A percentile compares a stretch with the other conserved stretches of the same genome.
Conservation (phyloP, 2,329 filamentous ascomycete genomes). For the Neocatenulostroma microsporum region DNA sequence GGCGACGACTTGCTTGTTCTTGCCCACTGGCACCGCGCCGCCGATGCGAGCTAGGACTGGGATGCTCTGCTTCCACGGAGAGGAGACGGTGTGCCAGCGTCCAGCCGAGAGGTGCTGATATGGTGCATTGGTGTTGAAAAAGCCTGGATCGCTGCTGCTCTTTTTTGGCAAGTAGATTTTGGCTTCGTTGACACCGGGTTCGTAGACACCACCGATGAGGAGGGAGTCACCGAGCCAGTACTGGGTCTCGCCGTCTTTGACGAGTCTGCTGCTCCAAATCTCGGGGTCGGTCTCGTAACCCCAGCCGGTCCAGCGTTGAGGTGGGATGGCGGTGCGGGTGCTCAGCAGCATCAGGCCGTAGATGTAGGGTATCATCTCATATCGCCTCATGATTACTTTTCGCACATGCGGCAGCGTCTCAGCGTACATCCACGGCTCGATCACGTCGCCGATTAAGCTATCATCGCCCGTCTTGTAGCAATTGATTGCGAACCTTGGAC, state of each 20-base stretch:
- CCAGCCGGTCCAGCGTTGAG: constrained; percentile 67
- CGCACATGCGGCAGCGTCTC: constrained; percentile 57
- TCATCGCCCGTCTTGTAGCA: constrained; percentile 67
- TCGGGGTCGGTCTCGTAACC: constrained; percentile 59
- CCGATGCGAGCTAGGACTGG: constrained; percentile 50
- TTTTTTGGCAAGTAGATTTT: constrained; percentile 55
- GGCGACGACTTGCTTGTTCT: constrained; percentile 44
- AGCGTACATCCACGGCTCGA: constrained; percentile 72
- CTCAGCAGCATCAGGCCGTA: constrained; percentile 58
- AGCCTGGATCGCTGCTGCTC: constrained; percentile 42
- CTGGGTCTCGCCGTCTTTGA: constrained; percentile 60
- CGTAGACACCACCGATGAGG: constrained; percentile 60
- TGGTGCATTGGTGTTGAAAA: constrained; percentile 55
- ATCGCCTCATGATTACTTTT: constrained; percentile 59
- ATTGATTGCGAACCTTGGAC: constrained; percentile 66
- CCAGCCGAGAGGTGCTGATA: constrained; percentile 51
- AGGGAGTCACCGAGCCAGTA: constrained; percentile 65
- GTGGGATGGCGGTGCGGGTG: constrained; percentile 53
- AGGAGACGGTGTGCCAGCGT: constrained; percentile 46
- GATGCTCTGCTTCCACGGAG: constrained; percentile 48
- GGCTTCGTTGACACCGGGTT: constrained; percentile 47
- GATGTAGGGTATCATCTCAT: constrained; percentile 64
- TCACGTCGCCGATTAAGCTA: constrained; percentile 62
- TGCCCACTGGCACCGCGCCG: constrained; percentile 47
- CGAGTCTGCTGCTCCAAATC: constrained; percentile 51